Conservation (phyloP, 2,329 filamentous ascomycete species). For the Nemania abortiva region DNA sequence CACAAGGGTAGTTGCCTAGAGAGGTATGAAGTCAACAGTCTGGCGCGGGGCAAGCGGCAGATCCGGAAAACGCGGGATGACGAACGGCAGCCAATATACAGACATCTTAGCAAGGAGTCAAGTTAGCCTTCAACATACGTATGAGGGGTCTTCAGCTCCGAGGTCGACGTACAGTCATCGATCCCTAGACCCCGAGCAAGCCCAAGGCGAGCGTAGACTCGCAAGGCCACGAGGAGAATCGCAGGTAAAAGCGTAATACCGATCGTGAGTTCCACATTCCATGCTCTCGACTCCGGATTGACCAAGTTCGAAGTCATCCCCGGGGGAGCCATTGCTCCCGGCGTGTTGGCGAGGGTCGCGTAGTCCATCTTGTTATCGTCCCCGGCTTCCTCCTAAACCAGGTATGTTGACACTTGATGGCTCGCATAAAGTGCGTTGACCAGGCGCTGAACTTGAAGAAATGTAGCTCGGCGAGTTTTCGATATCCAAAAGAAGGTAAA, state of each 20-base stretch:
- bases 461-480: not conserved
- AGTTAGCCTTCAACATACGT: constrained; percentile 10
- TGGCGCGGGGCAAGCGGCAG: not conserved
- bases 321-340: constrained; percentile 1
- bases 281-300: constrained; percentile 29
- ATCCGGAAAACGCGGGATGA: not conserved
- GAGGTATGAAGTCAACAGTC: not conserved
- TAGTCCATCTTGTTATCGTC: constrained; percentile 12
- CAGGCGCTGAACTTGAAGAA: not conserved
- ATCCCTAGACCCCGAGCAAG: constrained; percentile 25
- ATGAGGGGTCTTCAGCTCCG: not conserved
- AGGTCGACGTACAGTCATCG: constrained; percentile 29
- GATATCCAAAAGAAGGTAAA: not conserved
- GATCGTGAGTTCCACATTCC: constrained; percentile 27
- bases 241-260: constrained; percentile 24
- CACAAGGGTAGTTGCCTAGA: constrained; percentile 17
- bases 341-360: constrained; percentile 17
- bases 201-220: constrained; percentile 30
- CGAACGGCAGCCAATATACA: constrained; percentile 26
- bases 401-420: not conserved
- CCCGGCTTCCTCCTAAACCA: not conserved
- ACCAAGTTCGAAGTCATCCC: constrained; percentile 24
- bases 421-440: not conserved
- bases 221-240: constrained; percentile 21
- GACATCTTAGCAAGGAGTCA: constrained; percentile 11